These are phyloP conservation scores for Cicer pinnatifidum DNA, from an alignment of 306 rosid species.

Conservation along the genomic window DNA sequence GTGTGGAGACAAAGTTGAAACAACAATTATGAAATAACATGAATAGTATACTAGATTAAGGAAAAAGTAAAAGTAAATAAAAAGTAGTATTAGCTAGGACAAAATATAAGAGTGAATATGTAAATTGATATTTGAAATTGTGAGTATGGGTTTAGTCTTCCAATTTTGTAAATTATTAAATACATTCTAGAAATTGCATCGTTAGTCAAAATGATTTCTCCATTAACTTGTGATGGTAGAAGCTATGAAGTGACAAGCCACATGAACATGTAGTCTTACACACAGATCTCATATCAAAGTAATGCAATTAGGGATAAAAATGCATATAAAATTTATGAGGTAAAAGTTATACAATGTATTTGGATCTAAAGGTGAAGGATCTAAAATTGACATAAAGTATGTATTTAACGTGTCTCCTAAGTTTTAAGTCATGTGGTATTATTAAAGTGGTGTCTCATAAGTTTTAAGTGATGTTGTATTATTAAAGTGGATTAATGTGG, in stretches of 20 bases:
- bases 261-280: background rate
- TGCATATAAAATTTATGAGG: no score
- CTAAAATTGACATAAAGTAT: no score
- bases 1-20: slow-evolving; percentile 38
- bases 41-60: slow-evolving; percentile 37
- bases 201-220: background rate
- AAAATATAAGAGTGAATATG: background rate
- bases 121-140: background rate
- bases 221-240: background rate
- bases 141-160: background rate
- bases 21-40: slow-evolving; percentile 22
- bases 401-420: background rate
- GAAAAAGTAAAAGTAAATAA: slow-evolving; percentile 50
- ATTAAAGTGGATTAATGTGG: background rate
- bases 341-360: no score
- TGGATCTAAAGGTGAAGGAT: no score
- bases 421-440: background rate
- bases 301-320: no score
- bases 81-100: slow-evolving; percentile 35
- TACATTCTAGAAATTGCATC: background rate
- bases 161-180: no score
- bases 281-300: background rate
- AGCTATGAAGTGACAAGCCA: background rate
- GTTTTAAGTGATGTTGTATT: no score
- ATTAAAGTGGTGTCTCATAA: no score